A percentile compares a stretch with the other conserved stretches of the same genome.
phyloP scores from a whole-genome alignment of 768 basidiomycete genomes.

The Gautieria morchelliformis region DNA sequence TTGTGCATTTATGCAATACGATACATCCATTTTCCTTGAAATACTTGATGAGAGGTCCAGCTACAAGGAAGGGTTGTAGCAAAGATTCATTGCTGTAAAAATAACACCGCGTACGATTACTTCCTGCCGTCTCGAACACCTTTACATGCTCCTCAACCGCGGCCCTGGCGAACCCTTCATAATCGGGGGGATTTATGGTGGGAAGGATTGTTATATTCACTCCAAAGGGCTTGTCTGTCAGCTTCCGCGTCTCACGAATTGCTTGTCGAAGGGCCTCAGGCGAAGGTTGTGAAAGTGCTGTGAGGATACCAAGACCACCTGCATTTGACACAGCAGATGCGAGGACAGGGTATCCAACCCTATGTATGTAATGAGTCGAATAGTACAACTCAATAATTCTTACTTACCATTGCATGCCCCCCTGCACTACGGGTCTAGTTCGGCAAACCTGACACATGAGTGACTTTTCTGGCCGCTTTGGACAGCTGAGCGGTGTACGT shows the following conservation, averaged over 20 bases:
- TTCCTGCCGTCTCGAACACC: slow-evolving; percentile 91
- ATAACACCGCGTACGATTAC: slow-evolving; percentile 47
- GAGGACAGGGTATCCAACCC: slow-evolving; percentile 73
- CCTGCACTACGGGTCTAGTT: slow-evolving; percentile 61
- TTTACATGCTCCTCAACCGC: slow-evolving; percentile 82
- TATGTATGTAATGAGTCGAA: slow-evolving; percentile 17
- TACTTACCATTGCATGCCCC: slow-evolving; percentile 82
- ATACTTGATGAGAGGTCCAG: slow-evolving; percentile 66
- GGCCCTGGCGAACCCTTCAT: slow-evolving; percentile 71
- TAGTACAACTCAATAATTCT: background rate
- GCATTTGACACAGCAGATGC: slow-evolving; percentile 75
- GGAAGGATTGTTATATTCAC: slow-evolving; percentile 86
- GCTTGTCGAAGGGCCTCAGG: slow-evolving; percentile 74
- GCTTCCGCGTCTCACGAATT: slow-evolving; percentile 64
- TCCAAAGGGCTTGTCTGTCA: slow-evolving; percentile 71
- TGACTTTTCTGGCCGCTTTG: background rate
- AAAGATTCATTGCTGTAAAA: background rate
- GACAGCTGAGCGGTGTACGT: slow-evolving; percentile 16
- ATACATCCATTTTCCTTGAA: slow-evolving; percentile 72
- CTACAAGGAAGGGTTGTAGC: slow-evolving; percentile 26
- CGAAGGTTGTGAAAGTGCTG: slow-evolving; percentile 79
- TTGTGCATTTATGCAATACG: slow-evolving; percentile 88
- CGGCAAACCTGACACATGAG: background rate
- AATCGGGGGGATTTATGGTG: slow-evolving; percentile 84
- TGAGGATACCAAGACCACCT: slow-evolving; percentile 79